A percentile compares a stretch with the other conserved stretches of the same genome.
phyloP scores from a whole-genome alignment of 129 eudicot genomes.

The Deinandra increscens region DNA sequence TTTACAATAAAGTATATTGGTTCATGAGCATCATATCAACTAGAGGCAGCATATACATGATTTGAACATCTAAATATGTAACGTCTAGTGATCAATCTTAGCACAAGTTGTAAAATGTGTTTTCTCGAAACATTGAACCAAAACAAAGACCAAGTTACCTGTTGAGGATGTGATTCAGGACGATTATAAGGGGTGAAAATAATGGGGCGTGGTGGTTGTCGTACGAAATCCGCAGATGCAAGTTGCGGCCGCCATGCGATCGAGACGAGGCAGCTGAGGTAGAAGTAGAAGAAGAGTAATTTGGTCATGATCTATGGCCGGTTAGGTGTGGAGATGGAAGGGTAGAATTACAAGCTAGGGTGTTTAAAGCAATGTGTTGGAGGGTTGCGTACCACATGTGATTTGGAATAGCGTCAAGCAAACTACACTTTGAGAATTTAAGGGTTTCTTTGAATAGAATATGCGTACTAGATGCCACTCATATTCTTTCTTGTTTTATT shows the following conservation, averaged over 20 bases:
- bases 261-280: slow-evolving; percentile 7
- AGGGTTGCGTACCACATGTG: not conserved
- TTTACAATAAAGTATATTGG: no score
- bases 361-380: not conserved
- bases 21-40: no score
- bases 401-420: not conserved
- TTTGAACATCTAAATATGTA: no score
- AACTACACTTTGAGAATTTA: not conserved
- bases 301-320: no score
- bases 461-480: not conserved
- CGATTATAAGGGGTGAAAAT: slow-evolving; percentile 39
- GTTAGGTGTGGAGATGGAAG: not conserved
- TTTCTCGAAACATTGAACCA: no score
- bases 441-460: no score
- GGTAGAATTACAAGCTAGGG: no score
- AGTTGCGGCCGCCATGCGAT: not conserved
- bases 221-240: slow-evolving; percentile 34
- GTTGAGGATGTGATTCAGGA: slow-evolving; percentile 58
- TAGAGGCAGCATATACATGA: no score
- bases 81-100: no score
- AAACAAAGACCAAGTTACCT: slow-evolving; percentile 27
- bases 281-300: not conserved
- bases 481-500: not conserved
- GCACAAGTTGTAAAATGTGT: no score
- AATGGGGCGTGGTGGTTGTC: slow-evolving; percentile 52